These are phyloP conservation scores for Daldinia bambusicola DNA, from an alignment of 495 filamentous ascomycete genomes.

Conservation along the genomic window DNA sequence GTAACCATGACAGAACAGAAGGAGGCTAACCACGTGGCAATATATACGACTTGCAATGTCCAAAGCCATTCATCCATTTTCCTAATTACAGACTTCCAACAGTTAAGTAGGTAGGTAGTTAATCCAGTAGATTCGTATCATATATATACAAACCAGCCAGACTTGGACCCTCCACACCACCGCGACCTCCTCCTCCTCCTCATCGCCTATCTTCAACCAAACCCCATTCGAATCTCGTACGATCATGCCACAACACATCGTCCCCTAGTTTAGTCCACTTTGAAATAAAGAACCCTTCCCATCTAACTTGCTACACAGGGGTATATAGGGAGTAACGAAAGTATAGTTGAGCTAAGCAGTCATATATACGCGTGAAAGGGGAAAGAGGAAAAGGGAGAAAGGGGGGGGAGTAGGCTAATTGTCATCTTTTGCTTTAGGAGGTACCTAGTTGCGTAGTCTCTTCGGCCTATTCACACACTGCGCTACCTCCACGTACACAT, in stretches of 20 bases:
- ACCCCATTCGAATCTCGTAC: too few relatives aligned
- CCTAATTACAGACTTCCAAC: constrained; percentile 1
- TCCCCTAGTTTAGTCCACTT: not conserved
- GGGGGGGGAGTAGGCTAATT: too few relatives aligned
- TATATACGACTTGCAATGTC: not conserved
- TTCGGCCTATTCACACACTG: not conserved
- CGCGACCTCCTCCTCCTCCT: too few relatives aligned
- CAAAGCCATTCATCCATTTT: not conserved
- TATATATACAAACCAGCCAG: constrained; percentile 1
- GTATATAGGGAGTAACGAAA: constrained; percentile 20
- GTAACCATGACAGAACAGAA: not conserved
- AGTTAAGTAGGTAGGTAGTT: too few relatives aligned
- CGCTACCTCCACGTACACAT: constrained; percentile 13
- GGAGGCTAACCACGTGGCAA: not conserved
- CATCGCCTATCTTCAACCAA: not conserved
- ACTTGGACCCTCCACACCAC: not conserved
- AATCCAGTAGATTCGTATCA: constrained; percentile 7
- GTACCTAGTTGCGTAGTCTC: too few relatives aligned
- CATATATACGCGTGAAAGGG: constrained; percentile 33
- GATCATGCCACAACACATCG: not conserved
- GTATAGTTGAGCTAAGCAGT: constrained; percentile 7
- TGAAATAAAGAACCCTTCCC: not conserved
- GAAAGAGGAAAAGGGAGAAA: too few relatives aligned
- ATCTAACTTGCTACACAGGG: constrained; percentile 3
- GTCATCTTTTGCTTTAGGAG: not conserved